Conservation (phyloP, 2,329 filamentous ascomycete genomes). For the Talaromyces sp. region DNA sequence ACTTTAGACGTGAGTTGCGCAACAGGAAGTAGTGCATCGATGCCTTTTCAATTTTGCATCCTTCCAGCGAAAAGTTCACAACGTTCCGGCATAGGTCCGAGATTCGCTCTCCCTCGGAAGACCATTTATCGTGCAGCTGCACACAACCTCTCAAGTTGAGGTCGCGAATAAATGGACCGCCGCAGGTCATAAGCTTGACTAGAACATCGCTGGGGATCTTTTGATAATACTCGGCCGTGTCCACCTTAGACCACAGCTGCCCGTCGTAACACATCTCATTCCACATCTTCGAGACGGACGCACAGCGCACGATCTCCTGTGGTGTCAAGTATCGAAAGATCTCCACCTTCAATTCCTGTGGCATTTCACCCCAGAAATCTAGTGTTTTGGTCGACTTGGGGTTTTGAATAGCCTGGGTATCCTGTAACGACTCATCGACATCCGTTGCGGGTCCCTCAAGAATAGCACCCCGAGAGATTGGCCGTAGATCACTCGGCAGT, state of each 20-base stretch:
- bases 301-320: conserved; percentile 77
- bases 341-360: conserved; percentile 77
- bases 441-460: conserved; percentile 17
- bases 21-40: conserved; percentile 78
- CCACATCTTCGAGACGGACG: conserved; percentile 76
- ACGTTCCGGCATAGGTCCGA: conserved; percentile 86
- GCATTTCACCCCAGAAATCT: conserved; percentile 80
- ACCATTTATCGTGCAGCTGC: conserved; percentile 81
- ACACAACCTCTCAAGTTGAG: conserved; percentile 90
- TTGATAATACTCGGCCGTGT: conserved; percentile 83
- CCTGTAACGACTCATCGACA: conserved; percentile 22
- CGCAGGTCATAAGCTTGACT: conserved; percentile 79
- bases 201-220: conserved; percentile 83
- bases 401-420: conserved; percentile 5
- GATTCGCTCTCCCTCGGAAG: conserved; percentile 66
- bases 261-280: conserved; percentile 88
- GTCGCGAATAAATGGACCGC: conserved; percentile 87
- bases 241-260: conserved; percentile 85
- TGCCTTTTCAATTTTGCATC: conserved; percentile 80
- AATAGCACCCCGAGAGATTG: conserved; percentile 45
- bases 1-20: conserved; percentile 75
- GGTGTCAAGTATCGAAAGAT: conserved; percentile 77
- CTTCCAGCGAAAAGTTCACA: conserved; percentile 84
- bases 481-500: conserved; percentile 65
- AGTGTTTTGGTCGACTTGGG: conserved; percentile 46